Base-by-base conservation (phyloP, 257 asterid genomes). In the Scutellaria galericulata region DNA sequence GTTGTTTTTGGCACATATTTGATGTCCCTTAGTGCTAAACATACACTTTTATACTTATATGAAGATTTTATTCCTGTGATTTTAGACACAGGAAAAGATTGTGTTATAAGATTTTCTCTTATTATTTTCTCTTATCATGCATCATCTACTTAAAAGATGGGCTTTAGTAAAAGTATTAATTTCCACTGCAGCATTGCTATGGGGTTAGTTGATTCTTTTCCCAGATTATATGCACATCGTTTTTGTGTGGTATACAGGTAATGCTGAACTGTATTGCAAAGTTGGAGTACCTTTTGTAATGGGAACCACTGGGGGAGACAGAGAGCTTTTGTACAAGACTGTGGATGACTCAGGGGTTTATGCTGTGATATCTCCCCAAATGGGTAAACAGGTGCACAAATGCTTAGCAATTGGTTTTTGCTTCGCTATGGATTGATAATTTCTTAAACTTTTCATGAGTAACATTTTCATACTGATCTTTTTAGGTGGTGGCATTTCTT, bases 291-390 rank as follows among this genome's bases (percentile, higher is more conserved):
- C 99, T 64, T 94, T 94, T 84, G 99, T 94, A 13, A 81, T 94
- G 86, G 98, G 99, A 73, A 94, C 99, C 69, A 94, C 99, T 37
- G 99, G 99, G 62, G 99, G 99, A 74, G 95, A 94, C 74, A 91
- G 99, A 85, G 95, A 94, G 60, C 87, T 67, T 73, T 82, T 94
- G 64, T 83, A 79, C 74, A 91, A 92, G 81, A 88, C 96, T 48
- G 96, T 89, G n/a, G 70, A 70, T 31, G 93, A 86, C 69, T 87
- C 99, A 6, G 87, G 85, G 52, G 77, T 75, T 58, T 90, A 87
- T 86, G 98, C 97, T 73, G 96, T 94, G 73, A 94, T 94, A 85
- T 94, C 99, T 45, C 99, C 99, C n/a, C 99, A 94, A 85, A 94
- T 94, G 99, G 99, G 99, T 70, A 94, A 94, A 80, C 99, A 94